Conservation (phyloP, 768 basidiomycete species). For the Suillus subaureus region DNA sequence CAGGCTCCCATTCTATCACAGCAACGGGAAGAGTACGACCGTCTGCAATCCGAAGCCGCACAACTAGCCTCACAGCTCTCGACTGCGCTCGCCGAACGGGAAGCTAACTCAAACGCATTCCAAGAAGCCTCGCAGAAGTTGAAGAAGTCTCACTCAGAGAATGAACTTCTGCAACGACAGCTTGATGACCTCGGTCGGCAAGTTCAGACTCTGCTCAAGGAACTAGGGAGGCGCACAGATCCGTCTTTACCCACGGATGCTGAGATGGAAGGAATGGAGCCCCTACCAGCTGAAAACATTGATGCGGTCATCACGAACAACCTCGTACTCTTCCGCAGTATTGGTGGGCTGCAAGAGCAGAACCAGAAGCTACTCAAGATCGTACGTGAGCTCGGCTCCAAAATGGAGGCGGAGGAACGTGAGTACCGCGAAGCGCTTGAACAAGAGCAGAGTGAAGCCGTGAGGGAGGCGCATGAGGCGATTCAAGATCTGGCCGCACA, state of each 20-base stretch:
- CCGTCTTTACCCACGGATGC: conserved; percentile 77
- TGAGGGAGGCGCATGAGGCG: conserved; percentile 86
- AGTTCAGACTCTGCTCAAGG: conserved; percentile 75
- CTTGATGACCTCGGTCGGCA: conserved; percentile 84
- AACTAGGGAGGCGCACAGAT: conserved; percentile 81
- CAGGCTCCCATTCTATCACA: conserved; percentile 91
- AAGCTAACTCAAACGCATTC: conserved; percentile 55
- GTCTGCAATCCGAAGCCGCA: conserved; percentile 75
- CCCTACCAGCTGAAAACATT: conserved; percentile 54
- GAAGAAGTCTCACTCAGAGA: conserved; percentile 57
- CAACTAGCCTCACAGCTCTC: conserved; percentile 83
- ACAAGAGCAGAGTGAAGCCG: conserved; percentile 74
- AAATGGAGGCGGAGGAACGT: conserved; percentile 84
- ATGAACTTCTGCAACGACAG: conserved; percentile 70
- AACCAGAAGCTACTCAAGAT: conserved; percentile 88
- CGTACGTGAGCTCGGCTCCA: conserved; percentile 77
- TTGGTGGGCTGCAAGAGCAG: conserved; percentile 83
- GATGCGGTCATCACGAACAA: conserved; percentile 86
- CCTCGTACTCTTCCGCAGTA: conserved; percentile 82
- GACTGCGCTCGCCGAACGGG: conserved; percentile 74
- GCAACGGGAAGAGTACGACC: conserved; percentile 88
- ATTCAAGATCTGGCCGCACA: conserved; percentile 79
- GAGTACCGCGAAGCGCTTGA: conserved; percentile 73
- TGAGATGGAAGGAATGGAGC: conserved; percentile 51
- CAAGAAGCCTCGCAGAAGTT: conserved; percentile 68